A percentile compares a stretch with the other conserved stretches of the same genome.
phyloP scores from a whole-genome alignment of 73 alveolate genomes.

The Halteria grandinella region DNA sequence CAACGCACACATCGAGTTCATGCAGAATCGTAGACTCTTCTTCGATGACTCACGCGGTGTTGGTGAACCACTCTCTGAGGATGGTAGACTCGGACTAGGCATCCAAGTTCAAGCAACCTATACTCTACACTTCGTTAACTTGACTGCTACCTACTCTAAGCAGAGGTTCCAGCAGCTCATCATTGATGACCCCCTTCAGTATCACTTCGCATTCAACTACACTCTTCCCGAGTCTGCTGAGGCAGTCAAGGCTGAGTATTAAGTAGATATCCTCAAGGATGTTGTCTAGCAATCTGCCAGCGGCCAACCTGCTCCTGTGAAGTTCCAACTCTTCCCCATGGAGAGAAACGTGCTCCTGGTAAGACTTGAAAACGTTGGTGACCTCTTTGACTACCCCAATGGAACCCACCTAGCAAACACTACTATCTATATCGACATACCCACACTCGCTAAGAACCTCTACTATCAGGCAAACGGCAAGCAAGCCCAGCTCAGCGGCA shows the following conservation, averaged over 20 bases:
- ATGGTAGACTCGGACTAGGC: constrained; percentile 1
- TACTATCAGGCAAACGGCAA: not conserved
- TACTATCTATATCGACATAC: not conserved
- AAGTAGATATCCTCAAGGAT: not conserved
- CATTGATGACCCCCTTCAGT: constrained; percentile 20
- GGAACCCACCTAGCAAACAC: not conserved
- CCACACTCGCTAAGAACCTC: not conserved
- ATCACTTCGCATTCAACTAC: constrained; percentile 30
- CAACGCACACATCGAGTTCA: constrained; percentile 43
- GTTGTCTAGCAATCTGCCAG: not conserved
- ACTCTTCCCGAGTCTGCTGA: not conserved
- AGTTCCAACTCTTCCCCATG: not conserved
- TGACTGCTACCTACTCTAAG: not conserved
- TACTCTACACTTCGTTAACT: not conserved
- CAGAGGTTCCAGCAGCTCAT: not conserved
- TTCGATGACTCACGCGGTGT: constrained; percentile 91
- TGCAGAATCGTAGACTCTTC: constrained; percentile 54
- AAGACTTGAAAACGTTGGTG: constrained; percentile 20
- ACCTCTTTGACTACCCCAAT: not conserved
- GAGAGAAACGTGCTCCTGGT: not conserved
- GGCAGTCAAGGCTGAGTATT: not conserved
- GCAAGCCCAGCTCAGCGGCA: too few relatives aligned
- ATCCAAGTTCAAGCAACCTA: constrained; percentile 20
- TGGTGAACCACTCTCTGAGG: constrained; percentile 63
- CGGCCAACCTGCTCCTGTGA: not conserved